Evolutionary conservation across 331 rosid genomes (phyloP).

Genomic region (Acacia pycnantha): DNA sequence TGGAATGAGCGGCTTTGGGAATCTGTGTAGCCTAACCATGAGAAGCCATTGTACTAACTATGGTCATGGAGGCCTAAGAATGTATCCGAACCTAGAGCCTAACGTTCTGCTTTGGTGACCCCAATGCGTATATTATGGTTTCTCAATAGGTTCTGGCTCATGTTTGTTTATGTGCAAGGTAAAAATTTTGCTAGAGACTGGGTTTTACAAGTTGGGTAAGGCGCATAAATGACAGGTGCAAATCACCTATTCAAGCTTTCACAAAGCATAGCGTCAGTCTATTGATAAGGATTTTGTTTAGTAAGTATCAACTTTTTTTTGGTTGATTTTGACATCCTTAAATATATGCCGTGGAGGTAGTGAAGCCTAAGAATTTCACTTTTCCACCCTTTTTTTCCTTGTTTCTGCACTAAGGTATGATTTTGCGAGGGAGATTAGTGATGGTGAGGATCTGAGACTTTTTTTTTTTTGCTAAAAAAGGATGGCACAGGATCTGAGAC

Average conservation of each 20-base stretch:
- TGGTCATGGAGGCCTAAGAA: not conserved
- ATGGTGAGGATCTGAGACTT: not conserved
- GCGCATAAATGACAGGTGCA: not conserved
- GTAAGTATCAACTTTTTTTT: not conserved
- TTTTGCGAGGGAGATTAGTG: not conserved
- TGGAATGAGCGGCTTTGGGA: constrained; percentile 28
- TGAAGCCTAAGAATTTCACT: not conserved
- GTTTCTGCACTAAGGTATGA: not conserved
- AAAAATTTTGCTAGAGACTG: not conserved
- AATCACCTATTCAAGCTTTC: not conserved
- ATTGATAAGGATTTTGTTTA: not conserved
- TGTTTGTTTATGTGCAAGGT: not conserved
- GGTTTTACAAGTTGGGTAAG: not conserved
- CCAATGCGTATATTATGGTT: constrained; percentile 32
- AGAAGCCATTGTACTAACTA: not conserved
- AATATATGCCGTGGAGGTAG: not conserved
- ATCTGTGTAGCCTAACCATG: not conserved
- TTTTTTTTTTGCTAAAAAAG: too few relatives aligned
- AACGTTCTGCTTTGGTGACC: constrained; percentile 19
- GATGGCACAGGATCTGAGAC: not conserved
- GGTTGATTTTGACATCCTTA: not conserved
- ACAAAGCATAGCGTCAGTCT: not conserved
- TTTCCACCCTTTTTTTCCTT: not conserved
- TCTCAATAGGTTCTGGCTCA: not conserved
- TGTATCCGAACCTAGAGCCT: not conserved